Evolutionary conservation across 768 basidiomycete genomes (phyloP), one percentile per base, ranked within the genome.

Genomic region (Piloderma croceum): DNA sequence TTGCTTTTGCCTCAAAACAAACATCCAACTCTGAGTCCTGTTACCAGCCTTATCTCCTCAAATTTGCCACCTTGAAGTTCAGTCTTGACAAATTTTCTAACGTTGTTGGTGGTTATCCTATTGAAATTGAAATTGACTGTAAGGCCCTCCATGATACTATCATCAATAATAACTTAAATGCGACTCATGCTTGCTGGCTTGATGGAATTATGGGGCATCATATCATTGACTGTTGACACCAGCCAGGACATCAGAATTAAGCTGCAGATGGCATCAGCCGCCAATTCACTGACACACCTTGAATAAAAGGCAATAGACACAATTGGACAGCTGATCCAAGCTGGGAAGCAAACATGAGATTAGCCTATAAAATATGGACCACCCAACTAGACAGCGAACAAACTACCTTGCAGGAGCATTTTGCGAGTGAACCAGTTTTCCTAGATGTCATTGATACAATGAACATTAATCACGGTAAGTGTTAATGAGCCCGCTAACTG

Each of bases 1-100:
- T 67, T 1, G 61, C 42, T 0, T 67, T 61, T 40, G 52, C 55
- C 2, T 65, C 63, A 11, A 64, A 67, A 34, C 44, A 60, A 9
- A 63, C 63, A 12, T 67, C 62, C 1, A 20, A 31, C 0, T 39
- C 53, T 0, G 63, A 64, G 36, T 53, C 51, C 20, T 47, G 50
- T 5, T 66, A 63, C 39, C 44, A 47, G 21, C 63, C 59, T 1
- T 62, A 54, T 36, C 31, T 63, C 3, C 49, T 62, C 9, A 59
- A 67, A 36, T 63, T 65, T 42, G 62, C 61, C 7, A 50, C 42
- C 12, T 50, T 46, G 42, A 56, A 55, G 41, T 57, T 31, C 36
- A 36, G 39, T 0, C 22, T 63, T 0, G 59, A 62, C 35, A 59
- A 66, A 27, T 63, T 65, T 38, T 38, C 49, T 1, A 47, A 64